These are phyloP conservation scores for Pseudogymnoascus sp. DNA, from an alignment of 2,329 filamentous ascomycete species.

Conservation along the genomic window DNA sequence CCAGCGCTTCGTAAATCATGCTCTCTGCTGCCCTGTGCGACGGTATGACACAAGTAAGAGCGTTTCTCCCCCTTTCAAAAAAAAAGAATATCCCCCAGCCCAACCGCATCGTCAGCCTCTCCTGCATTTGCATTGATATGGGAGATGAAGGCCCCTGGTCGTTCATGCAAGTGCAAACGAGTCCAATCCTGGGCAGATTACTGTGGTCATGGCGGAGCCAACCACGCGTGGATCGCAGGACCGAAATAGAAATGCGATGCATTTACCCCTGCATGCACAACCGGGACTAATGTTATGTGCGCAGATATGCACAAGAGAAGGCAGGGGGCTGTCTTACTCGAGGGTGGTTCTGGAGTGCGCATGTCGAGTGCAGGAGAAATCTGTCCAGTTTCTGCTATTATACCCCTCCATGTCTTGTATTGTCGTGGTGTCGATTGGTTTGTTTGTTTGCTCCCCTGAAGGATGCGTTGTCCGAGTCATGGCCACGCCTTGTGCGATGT, in stretches of 20 bases:
- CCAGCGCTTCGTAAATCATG: not conserved
- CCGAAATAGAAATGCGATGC: not conserved
- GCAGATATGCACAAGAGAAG: not conserved
- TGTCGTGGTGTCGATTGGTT: not conserved
- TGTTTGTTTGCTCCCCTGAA: not conserved
- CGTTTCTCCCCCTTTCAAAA: not conserved
- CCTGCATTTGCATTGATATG: slow-evolving; percentile 32
- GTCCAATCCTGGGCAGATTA: not conserved
- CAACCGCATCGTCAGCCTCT: slow-evolving; percentile 6
- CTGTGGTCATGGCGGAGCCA: not conserved
- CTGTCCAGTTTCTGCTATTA: not conserved
- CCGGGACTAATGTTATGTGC: not conserved
- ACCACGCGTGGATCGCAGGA: not conserved
- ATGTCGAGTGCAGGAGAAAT: not conserved
- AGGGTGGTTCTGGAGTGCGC: not conserved
- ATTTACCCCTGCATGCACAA: slow-evolving; percentile 1
- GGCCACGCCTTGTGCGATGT: not conserved
- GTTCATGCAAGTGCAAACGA: slow-evolving; percentile 15
- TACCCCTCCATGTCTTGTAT: not conserved
- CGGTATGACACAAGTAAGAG: not conserved
- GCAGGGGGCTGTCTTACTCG: not conserved
- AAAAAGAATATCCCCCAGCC: too few relatives aligned
- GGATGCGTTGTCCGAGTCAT: not conserved
- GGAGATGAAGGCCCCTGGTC: slow-evolving; percentile 31
- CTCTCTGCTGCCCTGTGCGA: not conserved